These are phyloP conservation scores for Cutaneotrichosporon sp. DNA, from an alignment of 1,284 basidiomycete genomes.

Conservation along the genomic window DNA sequence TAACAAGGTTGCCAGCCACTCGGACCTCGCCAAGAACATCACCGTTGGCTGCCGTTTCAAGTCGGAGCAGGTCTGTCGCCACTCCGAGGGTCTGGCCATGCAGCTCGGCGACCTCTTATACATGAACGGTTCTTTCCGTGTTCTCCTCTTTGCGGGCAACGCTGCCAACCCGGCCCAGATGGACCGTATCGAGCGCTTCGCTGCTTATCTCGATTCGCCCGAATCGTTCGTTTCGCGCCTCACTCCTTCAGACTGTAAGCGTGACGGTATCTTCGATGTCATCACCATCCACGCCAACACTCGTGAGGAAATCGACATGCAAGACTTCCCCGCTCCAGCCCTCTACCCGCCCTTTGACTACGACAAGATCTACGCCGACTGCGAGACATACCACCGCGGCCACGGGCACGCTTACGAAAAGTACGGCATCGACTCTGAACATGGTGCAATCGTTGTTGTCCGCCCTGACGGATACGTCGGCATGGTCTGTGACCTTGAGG, in stretches of 20 bases:
- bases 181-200: conserved; percentile 23
- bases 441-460: conserved; percentile 35
- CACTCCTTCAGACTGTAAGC: conserved; percentile 16
- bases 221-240: conserved; percentile 21
- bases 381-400: conserved; percentile 25
- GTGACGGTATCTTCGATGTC: conserved; percentile 25
- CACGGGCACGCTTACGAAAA: conserved; percentile 24
- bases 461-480: conserved; percentile 41
- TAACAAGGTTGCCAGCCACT: conserved; percentile 13
- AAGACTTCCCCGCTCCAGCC: conserved; percentile 24
- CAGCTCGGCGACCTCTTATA: conserved; percentile 34
- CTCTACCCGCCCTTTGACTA: conserved; percentile 24
- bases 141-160: conserved; percentile 37
- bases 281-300: conserved; percentile 32
- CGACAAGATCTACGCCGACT: conserved; percentile 26
- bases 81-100: conserved; percentile 24
- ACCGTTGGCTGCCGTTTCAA: conserved; percentile 25
- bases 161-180: conserved; percentile 25
- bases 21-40: conserved; percentile 21
- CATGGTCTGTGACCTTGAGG: conserved; percentile 29
- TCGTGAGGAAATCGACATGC: conserved; percentile 28
- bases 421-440: conserved; percentile 34
- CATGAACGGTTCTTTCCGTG: conserved; percentile 34
- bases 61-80: conserved; percentile 22
- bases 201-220: conserved; percentile 22